Evolutionary conservation across 148 eudicot genomes (phyloP).

Genomic region (Linanthus parryae): DNA sequence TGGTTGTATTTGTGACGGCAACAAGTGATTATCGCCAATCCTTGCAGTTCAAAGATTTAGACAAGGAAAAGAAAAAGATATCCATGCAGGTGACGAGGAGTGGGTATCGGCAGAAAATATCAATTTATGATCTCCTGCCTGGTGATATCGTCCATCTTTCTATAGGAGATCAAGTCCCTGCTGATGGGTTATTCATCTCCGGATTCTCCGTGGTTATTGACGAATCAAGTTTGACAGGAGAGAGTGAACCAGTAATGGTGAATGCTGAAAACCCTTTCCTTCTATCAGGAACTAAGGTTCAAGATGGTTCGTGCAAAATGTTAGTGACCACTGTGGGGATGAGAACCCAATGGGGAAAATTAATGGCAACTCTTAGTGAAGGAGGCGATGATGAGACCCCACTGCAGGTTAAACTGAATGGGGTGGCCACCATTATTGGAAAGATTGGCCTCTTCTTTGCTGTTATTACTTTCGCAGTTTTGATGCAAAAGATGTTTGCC

Average conservation of each 20-base stretch:
- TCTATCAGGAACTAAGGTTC: constrained; percentile 92
- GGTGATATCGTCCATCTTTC: constrained; percentile 94
- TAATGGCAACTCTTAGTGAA: constrained; percentile 96
- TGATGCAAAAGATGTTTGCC: constrained; percentile 56
- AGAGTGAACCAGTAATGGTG: constrained; percentile 88
- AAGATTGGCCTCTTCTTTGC: constrained; percentile 95
- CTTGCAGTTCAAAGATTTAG: constrained; percentile 81
- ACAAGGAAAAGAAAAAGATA: constrained; percentile 93
- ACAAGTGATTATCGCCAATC: constrained; percentile 94
- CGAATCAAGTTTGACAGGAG: constrained; percentile 94
- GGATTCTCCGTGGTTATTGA: constrained; percentile 85
- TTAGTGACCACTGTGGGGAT: constrained; percentile 91
- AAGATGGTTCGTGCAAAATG: constrained; percentile 98
- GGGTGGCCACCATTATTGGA: constrained; percentile 97
- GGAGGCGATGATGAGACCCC: constrained; percentile 99
- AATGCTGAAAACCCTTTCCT: constrained; percentile 69
- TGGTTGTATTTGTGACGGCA: constrained; percentile 94
- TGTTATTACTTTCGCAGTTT: constrained; percentile 76
- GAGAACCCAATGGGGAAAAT: constrained; percentile 97
- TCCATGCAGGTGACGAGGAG: constrained; percentile 80
- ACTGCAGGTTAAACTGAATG: constrained; percentile 85
- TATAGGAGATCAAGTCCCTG: constrained; percentile 98
- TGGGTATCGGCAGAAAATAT: constrained; percentile 80
- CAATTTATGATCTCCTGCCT: constrained; percentile 76
- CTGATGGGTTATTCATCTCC: constrained; percentile 90